Base-by-base conservation (phyloP, 148 eudicot species). In the Rheum nobile region DNA sequence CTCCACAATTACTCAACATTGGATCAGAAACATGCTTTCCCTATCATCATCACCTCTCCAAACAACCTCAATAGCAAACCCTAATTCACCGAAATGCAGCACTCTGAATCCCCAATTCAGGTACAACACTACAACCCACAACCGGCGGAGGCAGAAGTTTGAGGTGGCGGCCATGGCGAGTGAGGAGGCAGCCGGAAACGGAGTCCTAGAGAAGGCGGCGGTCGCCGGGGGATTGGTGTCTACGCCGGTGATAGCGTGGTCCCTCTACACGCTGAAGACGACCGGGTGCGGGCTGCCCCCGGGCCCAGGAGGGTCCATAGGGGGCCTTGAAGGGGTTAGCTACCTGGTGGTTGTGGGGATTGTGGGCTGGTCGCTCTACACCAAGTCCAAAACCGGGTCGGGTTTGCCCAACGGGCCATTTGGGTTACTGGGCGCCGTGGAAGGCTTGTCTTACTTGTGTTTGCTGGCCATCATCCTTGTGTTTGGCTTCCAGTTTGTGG, bases 281-380 rank as follows among this genome's bases (percentile, higher is more conserved):
- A 95, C 98, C 2, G 98, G 98, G 37, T 88, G 96, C 7, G 98
- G 98, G 16, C 80, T 94, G 26, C 97, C 98, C 1, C 90, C n/a
- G n/a, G n/a, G n/a, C n/a, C n/a, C n/a, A n/a, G n/a, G n/a, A n/a
- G n/a, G n/a, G n/a, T n/a, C n/a, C n/a, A n/a, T n/a, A 86, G 22
- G 98, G 98, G 37, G 97, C 97, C 0, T 90, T 0, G 98, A 95
- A 73, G 98, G 98, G 6, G 90, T 95, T 4, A 91, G 98, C 84
- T 95, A 91, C 83, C 76, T 95, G 43, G 88, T 59, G 11, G 92
- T 95, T 22, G 78, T 81, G 39, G 98, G 90, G 0, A 90, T 95
- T 69, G 87, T 91, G 35, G 96, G 80, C 2, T 94, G 98, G 98
- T 94, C 98, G 0, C 19, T 88, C 39, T 94, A 91, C 83, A 94